Evolutionary conservation across 345 rosid species (phyloP).

Genomic region (Syzygium aromaticum): DNA sequence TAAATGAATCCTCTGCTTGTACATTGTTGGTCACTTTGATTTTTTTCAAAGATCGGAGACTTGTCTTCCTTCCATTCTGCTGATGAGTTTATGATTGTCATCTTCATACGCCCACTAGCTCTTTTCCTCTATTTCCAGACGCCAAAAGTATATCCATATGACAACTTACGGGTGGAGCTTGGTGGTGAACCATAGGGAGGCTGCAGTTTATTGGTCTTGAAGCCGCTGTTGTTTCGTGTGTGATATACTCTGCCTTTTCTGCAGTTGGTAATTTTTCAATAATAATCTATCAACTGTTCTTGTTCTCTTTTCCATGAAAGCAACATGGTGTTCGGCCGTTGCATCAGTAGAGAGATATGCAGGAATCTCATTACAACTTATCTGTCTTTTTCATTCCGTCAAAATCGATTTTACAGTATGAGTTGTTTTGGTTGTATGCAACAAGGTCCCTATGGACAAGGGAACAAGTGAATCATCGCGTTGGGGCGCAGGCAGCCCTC

Average conservation of each 20-base stretch:
- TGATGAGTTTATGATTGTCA: background rate
- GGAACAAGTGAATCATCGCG: slow-evolving; percentile 2
- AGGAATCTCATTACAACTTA: background rate
- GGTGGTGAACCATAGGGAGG: slow-evolving; percentile 71
- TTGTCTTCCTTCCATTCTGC: background rate
- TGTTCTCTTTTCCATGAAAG: background rate
- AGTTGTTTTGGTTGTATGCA: background rate
- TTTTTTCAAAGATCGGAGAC: background rate
- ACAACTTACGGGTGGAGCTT: slow-evolving; percentile 92
- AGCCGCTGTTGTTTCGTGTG: background rate
- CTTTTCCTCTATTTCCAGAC: slow-evolving; percentile 32
- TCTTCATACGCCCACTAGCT: background rate
- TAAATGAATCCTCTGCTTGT: background rate
- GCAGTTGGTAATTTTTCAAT: background rate
- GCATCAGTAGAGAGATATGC: background rate
- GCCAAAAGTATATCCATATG: slow-evolving; percentile 87
- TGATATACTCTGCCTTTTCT: background rate
- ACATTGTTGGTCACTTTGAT: background rate
- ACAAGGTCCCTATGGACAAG: slow-evolving; percentile 9
- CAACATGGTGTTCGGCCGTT: background rate
- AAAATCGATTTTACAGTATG: background rate
- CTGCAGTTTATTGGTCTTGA: background rate
- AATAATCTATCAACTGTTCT: background rate
- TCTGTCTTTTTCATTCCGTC: background rate
- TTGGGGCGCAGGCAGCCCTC: slow-evolving; percentile 10